Conservation (phyloP, 2,329 filamentous ascomycete genomes). For the Alternaria gansuensis region DNA sequence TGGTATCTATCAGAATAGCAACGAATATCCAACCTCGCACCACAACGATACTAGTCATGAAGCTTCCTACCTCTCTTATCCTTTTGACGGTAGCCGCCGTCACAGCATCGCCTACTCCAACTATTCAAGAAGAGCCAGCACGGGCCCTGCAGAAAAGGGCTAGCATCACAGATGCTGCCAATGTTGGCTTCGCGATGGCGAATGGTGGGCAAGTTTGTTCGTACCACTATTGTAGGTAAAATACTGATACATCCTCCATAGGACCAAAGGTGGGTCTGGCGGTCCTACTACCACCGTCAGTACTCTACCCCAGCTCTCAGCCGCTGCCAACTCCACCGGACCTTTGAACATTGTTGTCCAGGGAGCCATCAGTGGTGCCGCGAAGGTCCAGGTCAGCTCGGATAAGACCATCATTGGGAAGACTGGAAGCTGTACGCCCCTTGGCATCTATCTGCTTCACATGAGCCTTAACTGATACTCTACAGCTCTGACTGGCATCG, state of each 20-base stretch:
- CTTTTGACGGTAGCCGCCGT: constrained; percentile 22
- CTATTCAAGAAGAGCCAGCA: constrained; percentile 15
- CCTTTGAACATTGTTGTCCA: constrained; percentile 37
- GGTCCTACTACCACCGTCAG: constrained; percentile 64
- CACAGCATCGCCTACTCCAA: constrained; percentile 27
- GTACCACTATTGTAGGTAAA: too few relatives aligned
- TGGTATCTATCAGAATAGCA: background rate
- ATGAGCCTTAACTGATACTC: constrained; percentile 44
- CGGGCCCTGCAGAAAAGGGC: constrained; percentile 26
- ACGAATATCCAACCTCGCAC: background rate
- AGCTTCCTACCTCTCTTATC: constrained; percentile 20
- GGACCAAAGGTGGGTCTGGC: constrained; percentile 62
- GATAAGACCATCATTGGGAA: constrained; percentile 48
- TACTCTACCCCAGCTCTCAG: constrained; percentile 59
- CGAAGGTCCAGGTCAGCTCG: constrained; percentile 33
- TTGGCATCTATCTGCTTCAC: background rate
- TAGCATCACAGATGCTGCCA: constrained; percentile 29
- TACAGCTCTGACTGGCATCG: constrained; percentile 55
- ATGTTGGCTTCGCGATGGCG: constrained; percentile 56
- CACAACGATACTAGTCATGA: constrained; percentile 20
- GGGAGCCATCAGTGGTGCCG: constrained; percentile 37
- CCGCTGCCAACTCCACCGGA: constrained; percentile 54
- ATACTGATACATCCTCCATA: too few relatives aligned
- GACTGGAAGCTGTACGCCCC: constrained; percentile 53
- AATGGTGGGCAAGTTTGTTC: constrained; percentile 50